Evolutionary conservation across 1,284 basidiomycete genomes (phyloP).

Genomic region (Pascua guehoae): DNA sequence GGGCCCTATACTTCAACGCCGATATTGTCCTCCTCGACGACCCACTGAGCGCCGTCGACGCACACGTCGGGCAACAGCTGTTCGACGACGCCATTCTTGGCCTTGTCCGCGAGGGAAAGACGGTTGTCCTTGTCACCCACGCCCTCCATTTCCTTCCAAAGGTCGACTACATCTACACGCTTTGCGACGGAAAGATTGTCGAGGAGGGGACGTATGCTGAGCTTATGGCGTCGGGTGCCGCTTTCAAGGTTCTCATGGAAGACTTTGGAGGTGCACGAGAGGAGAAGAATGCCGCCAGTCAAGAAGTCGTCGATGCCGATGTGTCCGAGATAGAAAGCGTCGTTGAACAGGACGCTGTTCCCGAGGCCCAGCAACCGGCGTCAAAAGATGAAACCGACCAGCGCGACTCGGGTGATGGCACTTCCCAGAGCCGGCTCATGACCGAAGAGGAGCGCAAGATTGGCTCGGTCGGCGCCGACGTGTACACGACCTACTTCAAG

Average conservation of each 20-base stretch:
- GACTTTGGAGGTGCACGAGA: conserved; percentile 61
- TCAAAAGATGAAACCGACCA: no score
- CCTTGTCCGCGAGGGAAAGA: conserved; percentile 58
- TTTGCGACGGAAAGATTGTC: conserved; percentile 8
- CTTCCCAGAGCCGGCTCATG: conserved; percentile 7
- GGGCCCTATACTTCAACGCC: conserved; percentile 77
- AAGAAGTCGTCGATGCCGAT: neutral
- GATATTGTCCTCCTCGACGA: conserved; percentile 85
- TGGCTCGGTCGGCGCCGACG: conserved; percentile 27
- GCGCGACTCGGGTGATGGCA: no score
- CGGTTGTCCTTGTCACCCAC: conserved; percentile 64
- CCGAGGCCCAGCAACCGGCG: no score
- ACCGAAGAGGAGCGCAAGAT: conserved; percentile 36
- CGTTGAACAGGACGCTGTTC: neutral
- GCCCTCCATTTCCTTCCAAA: conserved; percentile 49
- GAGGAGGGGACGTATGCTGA: conserved; percentile 12
- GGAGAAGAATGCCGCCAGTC: conserved; percentile 33
- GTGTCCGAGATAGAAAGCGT: neutral
- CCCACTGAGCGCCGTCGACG: conserved; percentile 72
- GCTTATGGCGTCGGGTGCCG: conserved; percentile 43
- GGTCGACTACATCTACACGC: conserved; percentile 16
- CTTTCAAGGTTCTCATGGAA: conserved; percentile 59
- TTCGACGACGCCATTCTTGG: conserved; percentile 77
- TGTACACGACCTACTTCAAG: conserved; percentile 25
- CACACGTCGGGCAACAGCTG: conserved; percentile 77